Evolutionary conservation across 768 basidiomycete genomes (phyloP).

Genomic region (Phlebiopsis gigantea): DNA sequence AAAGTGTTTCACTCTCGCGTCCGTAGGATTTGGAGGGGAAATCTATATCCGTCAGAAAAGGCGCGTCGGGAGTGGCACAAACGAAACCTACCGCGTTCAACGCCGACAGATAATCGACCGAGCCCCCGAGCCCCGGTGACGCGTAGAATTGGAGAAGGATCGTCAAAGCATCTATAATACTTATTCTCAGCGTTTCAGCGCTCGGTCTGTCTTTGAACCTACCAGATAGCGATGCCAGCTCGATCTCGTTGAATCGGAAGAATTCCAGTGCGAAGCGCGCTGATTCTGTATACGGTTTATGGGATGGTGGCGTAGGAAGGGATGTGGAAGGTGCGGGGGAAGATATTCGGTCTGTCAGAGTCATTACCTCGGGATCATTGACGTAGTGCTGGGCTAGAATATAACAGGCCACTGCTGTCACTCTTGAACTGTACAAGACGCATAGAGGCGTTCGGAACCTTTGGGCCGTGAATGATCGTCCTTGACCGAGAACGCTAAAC

Average conservation of each 20-base stretch:
- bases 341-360: conserved; percentile 71
- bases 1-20: conserved; percentile 21
- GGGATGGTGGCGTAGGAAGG: conserved; percentile 76
- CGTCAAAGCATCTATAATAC: conserved; percentile 47
- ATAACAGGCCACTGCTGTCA: conserved; percentile 75
- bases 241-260: conserved; percentile 56
- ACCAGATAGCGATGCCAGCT: conserved; percentile 62
- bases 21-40: conserved; percentile 19
- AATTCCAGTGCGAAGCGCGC: conserved; percentile 63
- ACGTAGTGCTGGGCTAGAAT: conserved; percentile 67
- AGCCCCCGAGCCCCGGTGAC: conserved; percentile 47
- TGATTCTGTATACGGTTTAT: conserved; percentile 66
- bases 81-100: conserved; percentile 43
- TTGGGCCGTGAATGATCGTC: conserved; percentile 1
- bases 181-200: not conserved
- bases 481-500: not conserved
- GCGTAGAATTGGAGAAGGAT: conserved; percentile 72
- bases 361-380: conserved; percentile 70
- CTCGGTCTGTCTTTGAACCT: conserved; percentile 12
- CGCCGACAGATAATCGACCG: conserved; percentile 43
- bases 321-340: conserved; percentile 67
- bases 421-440: conserved; percentile 58
- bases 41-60: conserved; percentile 19
- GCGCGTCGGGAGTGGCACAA: not conserved
- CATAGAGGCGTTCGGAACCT: conserved; percentile 82